Percentiles rank a stretch among this genome's conserved stretches.
These are phyloP conservation scores for Mrakia frigida DNA, from an alignment of 768 basidiomycete species.

Conservation along the genomic window DNA sequence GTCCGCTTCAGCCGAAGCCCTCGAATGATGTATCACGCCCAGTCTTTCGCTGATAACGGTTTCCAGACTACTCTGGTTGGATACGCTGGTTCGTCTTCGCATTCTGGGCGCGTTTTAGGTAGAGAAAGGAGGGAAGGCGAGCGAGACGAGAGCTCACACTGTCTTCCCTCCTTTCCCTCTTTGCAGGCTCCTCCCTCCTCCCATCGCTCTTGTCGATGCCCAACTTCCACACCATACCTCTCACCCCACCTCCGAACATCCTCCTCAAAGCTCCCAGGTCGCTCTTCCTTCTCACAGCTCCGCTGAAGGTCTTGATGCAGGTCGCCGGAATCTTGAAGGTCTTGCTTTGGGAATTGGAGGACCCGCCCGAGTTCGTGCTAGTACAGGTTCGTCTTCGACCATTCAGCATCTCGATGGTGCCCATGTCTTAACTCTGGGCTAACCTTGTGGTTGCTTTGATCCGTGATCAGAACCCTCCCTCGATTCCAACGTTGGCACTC, in stretches of 20 bases:
- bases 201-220: slow-evolving; percentile 63
- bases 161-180: not conserved
- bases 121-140: not conserved
- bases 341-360: slow-evolving; percentile 57
- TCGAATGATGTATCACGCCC: slow-evolving; percentile 97
- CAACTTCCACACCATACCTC: slow-evolving; percentile 60
- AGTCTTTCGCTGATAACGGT: slow-evolving; percentile 75
- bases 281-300: slow-evolving; percentile 57
- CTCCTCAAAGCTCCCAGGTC: slow-evolving; percentile 59
- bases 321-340: slow-evolving; percentile 57
- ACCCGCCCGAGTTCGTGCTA: slow-evolving; percentile 73
- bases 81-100: slow-evolving; percentile 61
- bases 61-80: slow-evolving; percentile 79
- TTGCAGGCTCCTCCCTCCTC: slow-evolving; percentile 10
- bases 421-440: not conserved
- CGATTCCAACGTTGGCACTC: slow-evolving; percentile 84
- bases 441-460: not conserved
- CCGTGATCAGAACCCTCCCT: slow-evolving; percentile 81
- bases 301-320: slow-evolving; percentile 73
- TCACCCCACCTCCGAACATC: slow-evolving; percentile 59
- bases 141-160: slow-evolving; percentile 18
- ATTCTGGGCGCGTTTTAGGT: not conserved
- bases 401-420: not conserved
- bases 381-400: slow-evolving; percentile 64
- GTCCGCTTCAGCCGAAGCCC: slow-evolving; percentile 62